Evolutionary conservation across 2,329 filamentous ascomycete species (phyloP), one percentile per base, ranked within the genome.

Genomic region (Hawksworthiomyces lignivorus): DNA sequence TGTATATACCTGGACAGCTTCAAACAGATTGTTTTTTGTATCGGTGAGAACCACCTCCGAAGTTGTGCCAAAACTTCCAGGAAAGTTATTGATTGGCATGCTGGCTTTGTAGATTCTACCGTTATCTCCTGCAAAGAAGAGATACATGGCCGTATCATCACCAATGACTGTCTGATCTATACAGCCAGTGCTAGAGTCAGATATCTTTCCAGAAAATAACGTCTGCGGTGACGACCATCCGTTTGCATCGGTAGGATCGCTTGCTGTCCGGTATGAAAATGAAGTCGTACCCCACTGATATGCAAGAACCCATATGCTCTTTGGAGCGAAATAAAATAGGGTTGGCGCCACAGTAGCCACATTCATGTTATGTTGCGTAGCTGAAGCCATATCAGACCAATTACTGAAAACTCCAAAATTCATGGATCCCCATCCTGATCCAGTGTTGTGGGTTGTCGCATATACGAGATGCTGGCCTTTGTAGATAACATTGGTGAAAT

Each of bases 71-170:
- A 84, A 82, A 56, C 57, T 69, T 28, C 71, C 68, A 0, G 80
- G 80, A 65, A 83, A 83, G 47, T 74, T 70, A 35, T 58, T 68
- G 19, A 81, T 72, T 28, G 79, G 67, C 75, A 82, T 82, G 54
- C 68, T 73, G 39, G 77, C 56, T 1, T 79, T 69, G 61, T 83
- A 83, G 54, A 84, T 78, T 34, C 70, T 72, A 56, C 80, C 80
- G 48, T 83, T 80, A 59, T 84, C 80, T 7, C 77, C 80, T 0
- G 69, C 67, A 50, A 82, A 83, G 70, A 83, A 84, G 5, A 84
- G 63, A 51, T 82, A 82, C 75, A 82, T 81, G 4, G 30, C 30
- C 9, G 32, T 45, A 59, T 73, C 71, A 56, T 83, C 80, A 30
- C 73, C 76, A 48, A 83, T 82, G 43, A 82, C 49, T 0, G 76